A percentile compares a stretch with the other conserved stretches of the same genome.
Evolutionary conservation across 2,329 filamentous ascomycete genomes (phyloP).

Genomic region (Fusarium sp.): DNA sequence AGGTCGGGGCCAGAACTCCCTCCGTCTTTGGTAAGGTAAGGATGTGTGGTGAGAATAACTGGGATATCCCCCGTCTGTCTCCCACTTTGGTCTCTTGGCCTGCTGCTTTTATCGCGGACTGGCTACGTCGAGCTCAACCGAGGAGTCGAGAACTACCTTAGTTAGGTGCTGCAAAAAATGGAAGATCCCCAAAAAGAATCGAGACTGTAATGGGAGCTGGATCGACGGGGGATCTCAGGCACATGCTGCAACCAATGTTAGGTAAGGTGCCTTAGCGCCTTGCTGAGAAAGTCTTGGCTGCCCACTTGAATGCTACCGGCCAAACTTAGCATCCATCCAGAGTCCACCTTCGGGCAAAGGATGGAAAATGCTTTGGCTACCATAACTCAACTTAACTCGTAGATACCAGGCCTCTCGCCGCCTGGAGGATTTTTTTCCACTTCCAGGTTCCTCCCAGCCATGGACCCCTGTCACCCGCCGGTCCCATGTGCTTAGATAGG

Average conservation of each 20-base stretch:
- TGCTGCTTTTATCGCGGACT: conserved; percentile 17
- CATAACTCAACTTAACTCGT: conserved; percentile 7
- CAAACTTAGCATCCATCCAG: conserved; percentile 2
- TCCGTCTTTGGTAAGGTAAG: conserved; percentile 35
- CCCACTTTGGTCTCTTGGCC: conserved; percentile 20
- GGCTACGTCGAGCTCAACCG: conserved; percentile 28
- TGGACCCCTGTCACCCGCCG: conserved; percentile 33
- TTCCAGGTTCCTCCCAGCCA: conserved; percentile 7
- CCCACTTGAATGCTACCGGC: conserved; percentile 3
- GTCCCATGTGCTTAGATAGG: conserved; percentile 36
- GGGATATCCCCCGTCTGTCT: conserved; percentile 40
- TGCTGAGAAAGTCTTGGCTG: conserved; percentile 12
- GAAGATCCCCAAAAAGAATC: conserved; percentile 16
- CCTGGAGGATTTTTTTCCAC: conserved; percentile 1
- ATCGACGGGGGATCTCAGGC: conserved; percentile 28
- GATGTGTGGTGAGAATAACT: conserved; percentile 35
- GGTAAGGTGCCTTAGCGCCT: conserved; percentile 13
- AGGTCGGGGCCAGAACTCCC: conserved; percentile 32
- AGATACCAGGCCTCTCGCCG: not conserved
- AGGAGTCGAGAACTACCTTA: conserved; percentile 20
- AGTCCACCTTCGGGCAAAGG: conserved; percentile 14
- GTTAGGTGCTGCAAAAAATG: conserved; percentile 4
- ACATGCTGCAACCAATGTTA: conserved; percentile 31
- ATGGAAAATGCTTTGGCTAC: not conserved
- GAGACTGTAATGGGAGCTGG: conserved; percentile 26